These are phyloP conservation scores for Podila clonocystis DNA, from an alignment of 192 early-diverging fungal genomes.

Conservation along the genomic window DNA sequence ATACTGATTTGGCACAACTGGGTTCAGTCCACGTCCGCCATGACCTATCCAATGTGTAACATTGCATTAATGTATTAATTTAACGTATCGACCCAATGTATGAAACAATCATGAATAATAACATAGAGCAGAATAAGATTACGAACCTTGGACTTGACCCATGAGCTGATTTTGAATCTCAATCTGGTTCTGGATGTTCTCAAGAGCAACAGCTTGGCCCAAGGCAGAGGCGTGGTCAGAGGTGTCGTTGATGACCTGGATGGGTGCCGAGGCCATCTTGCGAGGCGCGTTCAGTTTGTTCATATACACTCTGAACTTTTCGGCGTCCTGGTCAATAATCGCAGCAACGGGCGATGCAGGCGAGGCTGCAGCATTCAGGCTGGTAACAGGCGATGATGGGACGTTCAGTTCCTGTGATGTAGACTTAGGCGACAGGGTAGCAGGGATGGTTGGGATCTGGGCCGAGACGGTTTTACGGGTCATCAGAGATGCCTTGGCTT, in stretches of 20 bases:
- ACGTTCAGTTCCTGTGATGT: background rate
- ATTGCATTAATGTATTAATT: too few species aligned
- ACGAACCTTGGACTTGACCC: slow-evolving; percentile 10
- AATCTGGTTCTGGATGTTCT: slow-evolving; percentile 43
- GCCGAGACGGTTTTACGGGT: slow-evolving; percentile 31
- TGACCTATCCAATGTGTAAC: background rate
- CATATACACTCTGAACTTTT: slow-evolving; percentile 46
- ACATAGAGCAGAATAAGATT: too few species aligned
- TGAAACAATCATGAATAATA: too few species aligned
- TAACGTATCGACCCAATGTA: too few species aligned
- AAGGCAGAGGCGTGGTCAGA: slow-evolving; percentile 34
- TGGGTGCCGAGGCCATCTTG: slow-evolving; percentile 1
- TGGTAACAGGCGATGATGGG: slow-evolving; percentile 17
- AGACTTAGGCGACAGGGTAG: background rate
- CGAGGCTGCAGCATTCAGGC: background rate
- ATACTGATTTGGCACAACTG: background rate
- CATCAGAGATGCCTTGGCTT: background rate
- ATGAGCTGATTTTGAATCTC: slow-evolving; percentile 37
- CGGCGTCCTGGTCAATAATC: slow-evolving; percentile 49
- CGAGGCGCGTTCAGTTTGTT: slow-evolving; percentile 30
- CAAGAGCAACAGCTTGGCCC: slow-evolving; percentile 44
- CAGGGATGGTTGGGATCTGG: slow-evolving; percentile 25
- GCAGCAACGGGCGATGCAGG: slow-evolving; percentile 38
- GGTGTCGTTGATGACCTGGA: background rate
- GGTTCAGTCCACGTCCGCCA: slow-evolving; percentile 3